Conservation (phyloP, 768 basidiomycete genomes). For the Pleurotus cornucopiae region DNA sequence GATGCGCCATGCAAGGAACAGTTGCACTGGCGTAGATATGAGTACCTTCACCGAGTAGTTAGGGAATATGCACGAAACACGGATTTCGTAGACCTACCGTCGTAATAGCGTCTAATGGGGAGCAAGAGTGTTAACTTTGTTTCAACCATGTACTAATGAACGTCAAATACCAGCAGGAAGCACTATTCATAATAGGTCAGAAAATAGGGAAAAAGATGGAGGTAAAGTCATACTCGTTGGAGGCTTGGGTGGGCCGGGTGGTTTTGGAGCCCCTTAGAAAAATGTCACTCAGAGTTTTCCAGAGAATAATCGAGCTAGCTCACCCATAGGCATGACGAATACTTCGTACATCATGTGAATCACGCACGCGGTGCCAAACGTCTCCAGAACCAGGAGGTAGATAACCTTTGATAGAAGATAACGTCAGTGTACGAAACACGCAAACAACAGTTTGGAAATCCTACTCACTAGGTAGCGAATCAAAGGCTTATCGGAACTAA, state of each 20-base stretch:
- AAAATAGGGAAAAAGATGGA: too few relatives aligned
- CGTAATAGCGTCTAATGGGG: too few relatives aligned
- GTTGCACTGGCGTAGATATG: neutral
- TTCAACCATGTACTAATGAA: too few relatives aligned
- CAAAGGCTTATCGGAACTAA: neutral
- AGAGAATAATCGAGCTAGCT: neutral
- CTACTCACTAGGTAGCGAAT: neutral
- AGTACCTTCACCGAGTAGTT: neutral
- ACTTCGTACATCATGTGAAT: neutral
- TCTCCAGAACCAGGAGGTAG: neutral
- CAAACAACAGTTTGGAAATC: neutral
- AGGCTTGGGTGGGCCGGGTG: too few relatives aligned
- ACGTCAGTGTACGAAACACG: neutral
- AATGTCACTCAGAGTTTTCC: neutral
- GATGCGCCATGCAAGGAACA: neutral
- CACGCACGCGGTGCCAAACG: neutral
- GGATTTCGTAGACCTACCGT: too few relatives aligned
- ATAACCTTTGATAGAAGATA: neutral
- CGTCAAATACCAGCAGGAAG: too few relatives aligned
- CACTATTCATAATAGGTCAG: too few relatives aligned
- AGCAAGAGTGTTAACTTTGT: too few relatives aligned
- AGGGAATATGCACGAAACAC: neutral
- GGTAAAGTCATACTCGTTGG: too few relatives aligned
- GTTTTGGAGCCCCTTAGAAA: too few relatives aligned
- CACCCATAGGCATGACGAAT: neutral